phyloP scores from a whole-genome alignment of 2,329 filamentous ascomycete genomes.

The Colletotrichum filicis region DNA sequence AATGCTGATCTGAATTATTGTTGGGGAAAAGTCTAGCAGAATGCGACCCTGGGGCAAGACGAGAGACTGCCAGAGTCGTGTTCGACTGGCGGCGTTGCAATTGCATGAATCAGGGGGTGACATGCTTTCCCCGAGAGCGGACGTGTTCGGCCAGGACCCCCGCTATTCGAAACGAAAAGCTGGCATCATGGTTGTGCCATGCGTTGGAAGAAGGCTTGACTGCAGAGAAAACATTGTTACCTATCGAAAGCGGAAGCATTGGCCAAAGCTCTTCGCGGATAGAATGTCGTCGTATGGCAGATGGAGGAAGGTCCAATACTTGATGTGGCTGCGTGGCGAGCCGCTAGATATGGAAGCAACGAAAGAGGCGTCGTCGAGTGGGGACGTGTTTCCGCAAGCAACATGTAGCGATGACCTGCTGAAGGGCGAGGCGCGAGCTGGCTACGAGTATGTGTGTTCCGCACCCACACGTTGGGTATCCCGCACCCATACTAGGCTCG shows the following conservation, averaged over 20 bases:
- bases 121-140: conserved; percentile 3
- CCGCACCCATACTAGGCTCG: too few relatives aligned
- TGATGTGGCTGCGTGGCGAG: conserved; percentile 17
- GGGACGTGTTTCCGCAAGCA: conserved; percentile 21
- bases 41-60: neutral
- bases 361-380: conserved; percentile 6
- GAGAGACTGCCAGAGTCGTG: conserved; percentile 5
- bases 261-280: conserved; percentile 1
- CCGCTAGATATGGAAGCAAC: conserved; percentile 24
- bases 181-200: conserved; percentile 30
- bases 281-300: conserved; percentile 1
- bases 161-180: conserved; percentile 20
- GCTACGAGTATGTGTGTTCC: too few relatives aligned
- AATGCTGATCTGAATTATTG: conserved; percentile 20
- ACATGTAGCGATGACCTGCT: neutral
- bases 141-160: conserved; percentile 22
- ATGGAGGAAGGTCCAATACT: neutral
- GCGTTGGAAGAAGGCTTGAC: conserved; percentile 1
- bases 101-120: conserved; percentile 31
- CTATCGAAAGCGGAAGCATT: conserved; percentile 25
- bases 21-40: neutral
- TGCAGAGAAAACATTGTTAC: neutral
- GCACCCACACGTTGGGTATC: too few relatives aligned
- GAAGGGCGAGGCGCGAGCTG: conserved; percentile 4
- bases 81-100: conserved; percentile 8